Conservation (phyloP, 106 monocot genomes). For the Platanthera guangdongensis region DNA sequence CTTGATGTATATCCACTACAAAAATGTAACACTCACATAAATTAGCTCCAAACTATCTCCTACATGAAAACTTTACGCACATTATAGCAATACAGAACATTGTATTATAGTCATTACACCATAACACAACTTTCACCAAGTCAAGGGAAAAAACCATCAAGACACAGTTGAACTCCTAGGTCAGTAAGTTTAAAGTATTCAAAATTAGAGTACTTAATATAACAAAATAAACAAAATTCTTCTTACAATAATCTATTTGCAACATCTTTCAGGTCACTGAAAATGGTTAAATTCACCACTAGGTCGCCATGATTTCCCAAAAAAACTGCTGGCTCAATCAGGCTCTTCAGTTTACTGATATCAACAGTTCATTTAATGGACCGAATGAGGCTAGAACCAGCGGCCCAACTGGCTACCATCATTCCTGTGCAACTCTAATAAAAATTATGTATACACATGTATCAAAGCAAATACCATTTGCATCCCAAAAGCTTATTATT, state of each 20-base stretch:
- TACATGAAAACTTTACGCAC: not conserved
- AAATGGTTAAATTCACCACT: not conserved
- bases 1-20: not conserved
- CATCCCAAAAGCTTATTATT: not conserved
- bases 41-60: not conserved
- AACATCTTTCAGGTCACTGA: not conserved
- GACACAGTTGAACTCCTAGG: too few relatives aligned
- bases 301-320: not conserved
- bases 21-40: not conserved
- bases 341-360: not conserved
- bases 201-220: not conserved
- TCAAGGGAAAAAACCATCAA: not conserved
- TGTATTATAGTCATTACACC: not conserved
- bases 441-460: not conserved
- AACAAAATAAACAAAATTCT: not conserved
- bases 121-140: not conserved
- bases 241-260: slow-evolving; percentile 5
- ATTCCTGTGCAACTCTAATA: not conserved
- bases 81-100: not conserved
- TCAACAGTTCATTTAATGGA: not conserved
- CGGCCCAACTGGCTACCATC: not conserved
- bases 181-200: too few relatives aligned
- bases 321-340: not conserved
- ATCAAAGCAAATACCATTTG: not conserved
- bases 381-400: not conserved